phyloP scores from a whole-genome alignment of 2,329 filamentous ascomycete species.

The Nemania sp. region DNA sequence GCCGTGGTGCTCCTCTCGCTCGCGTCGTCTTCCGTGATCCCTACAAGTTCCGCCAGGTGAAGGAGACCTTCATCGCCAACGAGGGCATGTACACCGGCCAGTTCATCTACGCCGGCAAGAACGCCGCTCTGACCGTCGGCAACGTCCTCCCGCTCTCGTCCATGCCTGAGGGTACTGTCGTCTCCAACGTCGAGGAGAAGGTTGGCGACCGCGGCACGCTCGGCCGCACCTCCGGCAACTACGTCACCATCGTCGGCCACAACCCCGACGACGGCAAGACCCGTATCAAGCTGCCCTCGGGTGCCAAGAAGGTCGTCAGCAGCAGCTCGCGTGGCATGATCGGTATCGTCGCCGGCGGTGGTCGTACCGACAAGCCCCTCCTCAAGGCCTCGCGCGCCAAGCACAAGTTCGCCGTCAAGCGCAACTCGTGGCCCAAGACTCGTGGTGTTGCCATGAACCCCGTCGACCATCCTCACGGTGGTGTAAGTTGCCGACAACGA shows the following conservation, averaged over 20 bases:
- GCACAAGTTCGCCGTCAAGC: slow-evolving; percentile 99
- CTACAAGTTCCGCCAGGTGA: slow-evolving; percentile 96
- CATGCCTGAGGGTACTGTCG: slow-evolving; percentile 98
- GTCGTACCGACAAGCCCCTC: slow-evolving; percentile 99
- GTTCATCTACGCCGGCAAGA: slow-evolving; percentile 99
- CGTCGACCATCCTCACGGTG: slow-evolving; percentile 98
- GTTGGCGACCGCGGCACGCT: slow-evolving; percentile 93
- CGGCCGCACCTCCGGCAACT: slow-evolving; percentile 98
- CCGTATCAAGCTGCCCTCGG: slow-evolving; percentile 97
- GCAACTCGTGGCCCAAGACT: slow-evolving; percentile 99
- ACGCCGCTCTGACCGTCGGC: slow-evolving; percentile 93
- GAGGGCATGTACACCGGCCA: slow-evolving; percentile 99
- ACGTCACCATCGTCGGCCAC: slow-evolving; percentile 96
- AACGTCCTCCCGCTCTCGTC: slow-evolving; percentile 94
- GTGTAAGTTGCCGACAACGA: slow-evolving; percentile 57
- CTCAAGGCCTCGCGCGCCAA: slow-evolving; percentile 99
- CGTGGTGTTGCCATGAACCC: slow-evolving; percentile 99
- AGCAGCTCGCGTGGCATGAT: slow-evolving; percentile 96
- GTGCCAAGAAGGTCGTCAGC: slow-evolving; percentile 98
- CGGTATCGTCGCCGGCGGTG: slow-evolving; percentile 98
- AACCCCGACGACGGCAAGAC: slow-evolving; percentile 99
- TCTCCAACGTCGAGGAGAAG: slow-evolving; percentile 99
- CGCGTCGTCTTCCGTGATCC: slow-evolving; percentile 96
- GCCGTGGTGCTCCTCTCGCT: slow-evolving; percentile 96
- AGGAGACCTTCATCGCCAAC: slow-evolving; percentile 99